These are phyloP conservation scores for Suillus fuscotomentosus DNA, from an alignment of 768 basidiomycete genomes.

Conservation along the genomic window DNA sequence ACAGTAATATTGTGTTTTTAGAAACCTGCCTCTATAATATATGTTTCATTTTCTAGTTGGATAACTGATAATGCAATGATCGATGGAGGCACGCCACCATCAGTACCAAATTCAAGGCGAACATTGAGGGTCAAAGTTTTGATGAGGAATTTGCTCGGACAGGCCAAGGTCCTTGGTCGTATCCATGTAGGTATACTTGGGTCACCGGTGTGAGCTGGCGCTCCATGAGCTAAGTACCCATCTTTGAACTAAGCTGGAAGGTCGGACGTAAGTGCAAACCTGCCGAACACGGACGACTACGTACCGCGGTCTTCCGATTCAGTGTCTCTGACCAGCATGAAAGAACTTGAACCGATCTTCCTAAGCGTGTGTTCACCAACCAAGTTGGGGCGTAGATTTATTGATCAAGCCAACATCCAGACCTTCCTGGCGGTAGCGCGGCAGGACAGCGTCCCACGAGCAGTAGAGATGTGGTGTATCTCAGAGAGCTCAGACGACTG, in stretches of 20 bases:
- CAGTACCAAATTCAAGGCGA: too few relatives aligned
- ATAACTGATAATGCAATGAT: too few relatives aligned
- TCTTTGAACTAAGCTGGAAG: conserved; percentile 69
- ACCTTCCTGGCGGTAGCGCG: conserved; percentile 51
- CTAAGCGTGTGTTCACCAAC: conserved; percentile 77
- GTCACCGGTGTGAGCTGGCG: conserved; percentile 35
- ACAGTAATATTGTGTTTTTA: conserved; percentile 4
- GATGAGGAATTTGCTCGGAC: too few relatives aligned
- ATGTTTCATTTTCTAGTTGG: too few relatives aligned
- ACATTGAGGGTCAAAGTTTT: too few relatives aligned
- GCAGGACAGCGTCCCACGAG: too few relatives aligned
- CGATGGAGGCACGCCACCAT: too few relatives aligned
- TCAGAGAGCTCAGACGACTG: too few relatives aligned
- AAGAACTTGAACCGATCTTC: conserved; percentile 71
- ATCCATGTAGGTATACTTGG: too few relatives aligned
- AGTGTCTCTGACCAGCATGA: conserved; percentile 83
- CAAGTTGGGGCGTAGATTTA: conserved; percentile 81
- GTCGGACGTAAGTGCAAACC: neutral
- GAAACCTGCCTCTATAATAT: neutral
- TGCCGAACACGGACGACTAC: conserved; percentile 9
- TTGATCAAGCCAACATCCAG: conserved; percentile 84
- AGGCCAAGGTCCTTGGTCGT: too few relatives aligned
- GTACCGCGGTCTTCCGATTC: conserved; percentile 84
- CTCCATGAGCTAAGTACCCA: conserved; percentile 85
- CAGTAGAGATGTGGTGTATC: too few relatives aligned